A percentile compares a stretch with the other conserved stretches of the same genome.
These are phyloP conservation scores for Colletotrichum orchidophilum DNA, from an alignment of 2,329 filamentous ascomycete species.

Conservation along the genomic window DNA sequence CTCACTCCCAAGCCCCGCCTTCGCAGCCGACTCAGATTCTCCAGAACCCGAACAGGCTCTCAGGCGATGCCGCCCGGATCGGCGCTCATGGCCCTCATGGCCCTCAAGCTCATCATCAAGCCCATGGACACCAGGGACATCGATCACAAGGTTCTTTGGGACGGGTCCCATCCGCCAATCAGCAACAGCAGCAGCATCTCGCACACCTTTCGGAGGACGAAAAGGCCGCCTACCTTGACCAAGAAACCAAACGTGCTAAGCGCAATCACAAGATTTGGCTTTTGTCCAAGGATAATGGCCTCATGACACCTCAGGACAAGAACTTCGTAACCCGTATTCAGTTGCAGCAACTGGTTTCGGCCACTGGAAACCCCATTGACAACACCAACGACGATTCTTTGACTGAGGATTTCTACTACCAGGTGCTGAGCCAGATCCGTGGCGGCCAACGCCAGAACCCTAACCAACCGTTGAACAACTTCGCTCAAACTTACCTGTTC, in stretches of 20 bases:
- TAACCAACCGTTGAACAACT: slow-evolving; percentile 92
- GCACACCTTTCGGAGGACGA: slow-evolving; percentile 85
- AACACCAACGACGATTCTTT: slow-evolving; percentile 82
- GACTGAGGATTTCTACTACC: slow-evolving; percentile 97
- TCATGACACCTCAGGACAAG: slow-evolving; percentile 99
- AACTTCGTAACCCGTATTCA: slow-evolving; percentile 99
- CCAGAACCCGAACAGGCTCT: slow-evolving; percentile 78
- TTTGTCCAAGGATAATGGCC: slow-evolving; percentile 90
- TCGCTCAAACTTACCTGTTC: slow-evolving; percentile 97
- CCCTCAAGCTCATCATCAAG: slow-evolving; percentile 38
- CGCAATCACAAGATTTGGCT: slow-evolving; percentile 98
- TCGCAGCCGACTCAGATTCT: slow-evolving; percentile 77
- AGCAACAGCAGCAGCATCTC: slow-evolving; percentile 73
- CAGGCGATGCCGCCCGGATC: slow-evolving; percentile 55
- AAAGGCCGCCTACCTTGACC: slow-evolving; percentile 82
- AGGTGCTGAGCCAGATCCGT: slow-evolving; percentile 94
- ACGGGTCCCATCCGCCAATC: slow-evolving; percentile 70
- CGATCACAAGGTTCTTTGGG: slow-evolving; percentile 66
- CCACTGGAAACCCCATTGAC: slow-evolving; percentile 87
- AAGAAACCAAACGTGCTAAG: slow-evolving; percentile 95
- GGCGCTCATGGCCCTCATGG: slow-evolving; percentile 33
- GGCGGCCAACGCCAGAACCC: slow-evolving; percentile 90
- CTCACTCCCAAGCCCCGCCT: slow-evolving; percentile 49
- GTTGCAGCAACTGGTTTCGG: slow-evolving; percentile 92
- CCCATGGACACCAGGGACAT: slow-evolving; percentile 48